A percentile compares a stretch with the other conserved stretches of the same genome.
Evolutionary conservation across 805 yeast genomes (phyloP).

Genomic region (Yarrowia sp.): DNA sequence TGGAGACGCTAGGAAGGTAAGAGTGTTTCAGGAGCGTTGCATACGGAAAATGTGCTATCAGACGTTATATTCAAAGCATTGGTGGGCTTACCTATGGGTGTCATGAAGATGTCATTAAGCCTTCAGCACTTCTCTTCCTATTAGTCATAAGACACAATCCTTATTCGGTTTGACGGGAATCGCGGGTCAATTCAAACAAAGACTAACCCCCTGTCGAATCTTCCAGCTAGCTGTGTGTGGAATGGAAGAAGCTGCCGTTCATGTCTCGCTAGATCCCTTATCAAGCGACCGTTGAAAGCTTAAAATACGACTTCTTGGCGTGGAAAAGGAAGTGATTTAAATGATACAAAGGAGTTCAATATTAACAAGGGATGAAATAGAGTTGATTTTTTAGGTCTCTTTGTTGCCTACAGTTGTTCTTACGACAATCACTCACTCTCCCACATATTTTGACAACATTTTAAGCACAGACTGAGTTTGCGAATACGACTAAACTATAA

Average conservation of each 20-base stretch:
- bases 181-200: background rate
- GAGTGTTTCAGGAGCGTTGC: background rate
- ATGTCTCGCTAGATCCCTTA: background rate
- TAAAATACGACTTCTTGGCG: background rate
- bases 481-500: background rate
- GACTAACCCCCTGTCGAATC: background rate
- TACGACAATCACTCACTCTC: too few relatives aligned
- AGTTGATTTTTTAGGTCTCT: too few relatives aligned
- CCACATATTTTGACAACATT: background rate
- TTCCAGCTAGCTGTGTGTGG: background rate
- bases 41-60: background rate
- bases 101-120: too few relatives aligned
- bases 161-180: too few relatives aligned
- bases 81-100: too few relatives aligned
- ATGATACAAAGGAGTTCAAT: too few relatives aligned
- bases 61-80: too few relatives aligned
- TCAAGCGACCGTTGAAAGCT: background rate
- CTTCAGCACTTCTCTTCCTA: too few relatives aligned
- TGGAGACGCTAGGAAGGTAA: background rate
- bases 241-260: background rate
- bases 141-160: too few relatives aligned
- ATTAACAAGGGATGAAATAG: too few relatives aligned
- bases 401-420: too few relatives aligned
- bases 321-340: background rate
- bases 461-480: constrained; percentile 5